Conservation (phyloP, 495 filamentous ascomycete species). For the Delitschia confertaspora region DNA sequence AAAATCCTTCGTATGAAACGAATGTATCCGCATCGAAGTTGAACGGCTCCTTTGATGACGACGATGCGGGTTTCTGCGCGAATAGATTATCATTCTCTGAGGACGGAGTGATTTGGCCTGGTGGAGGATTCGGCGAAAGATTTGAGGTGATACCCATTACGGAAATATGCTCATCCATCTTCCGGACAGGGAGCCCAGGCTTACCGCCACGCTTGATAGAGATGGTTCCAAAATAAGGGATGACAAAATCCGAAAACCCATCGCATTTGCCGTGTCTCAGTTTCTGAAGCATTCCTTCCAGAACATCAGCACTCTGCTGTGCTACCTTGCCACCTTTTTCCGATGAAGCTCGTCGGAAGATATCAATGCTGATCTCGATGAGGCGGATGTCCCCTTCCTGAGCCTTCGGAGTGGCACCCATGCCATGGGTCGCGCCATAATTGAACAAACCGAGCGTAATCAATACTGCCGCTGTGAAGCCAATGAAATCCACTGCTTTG, state of each 20-base stretch:
- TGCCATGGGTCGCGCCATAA: conserved; percentile 26
- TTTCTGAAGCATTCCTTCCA: conserved; percentile 36
- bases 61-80: not conserved
- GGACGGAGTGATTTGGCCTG: conserved; percentile 13
- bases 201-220: conserved; percentile 24
- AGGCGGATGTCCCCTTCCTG: conserved; percentile 43
- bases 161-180: not conserved
- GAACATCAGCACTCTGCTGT: conserved; percentile 39
- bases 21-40: conserved; percentile 20
- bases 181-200: not conserved
- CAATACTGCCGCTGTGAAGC: conserved; percentile 44
- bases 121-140: too few relatives aligned
- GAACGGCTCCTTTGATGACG: conserved; percentile 1
- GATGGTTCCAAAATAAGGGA: conserved; percentile 30
- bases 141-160: not conserved
- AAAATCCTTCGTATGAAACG: conserved; percentile 30
- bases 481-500: conserved; percentile 48
- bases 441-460: conserved; percentile 43
- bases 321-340: conserved; percentile 43
- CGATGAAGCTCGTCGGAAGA: conserved; percentile 36
- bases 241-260: conserved; percentile 18
- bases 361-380: conserved; percentile 37
- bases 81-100: conserved; percentile 14
- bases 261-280: conserved; percentile 10
- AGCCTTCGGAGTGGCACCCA: conserved; percentile 23